A percentile compares a stretch with the other conserved stretches of the same genome.
These are phyloP conservation scores for Suillus brevipes DNA, from an alignment of 768 basidiomycete species.

Conservation along the genomic window DNA sequence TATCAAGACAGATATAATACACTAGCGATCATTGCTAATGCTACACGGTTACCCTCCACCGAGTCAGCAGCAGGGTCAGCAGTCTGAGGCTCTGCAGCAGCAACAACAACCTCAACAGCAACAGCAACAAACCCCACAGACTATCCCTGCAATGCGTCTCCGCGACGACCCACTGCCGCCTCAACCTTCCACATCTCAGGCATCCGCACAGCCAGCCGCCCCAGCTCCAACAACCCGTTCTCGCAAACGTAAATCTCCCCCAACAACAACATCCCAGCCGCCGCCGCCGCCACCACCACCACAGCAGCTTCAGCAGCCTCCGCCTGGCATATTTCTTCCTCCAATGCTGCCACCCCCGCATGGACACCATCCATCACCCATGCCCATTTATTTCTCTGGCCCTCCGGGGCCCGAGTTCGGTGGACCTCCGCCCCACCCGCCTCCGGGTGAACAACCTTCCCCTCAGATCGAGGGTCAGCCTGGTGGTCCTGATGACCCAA, in stretches of 20 bases:
- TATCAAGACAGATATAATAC: not conserved
- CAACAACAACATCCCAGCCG: slow-evolving; percentile 33
- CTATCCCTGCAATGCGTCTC: slow-evolving; percentile 51
- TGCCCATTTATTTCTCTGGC: slow-evolving; percentile 20
- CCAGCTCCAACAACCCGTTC: slow-evolving; percentile 28
- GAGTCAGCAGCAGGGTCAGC: slow-evolving; percentile 5
- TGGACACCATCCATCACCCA: slow-evolving; percentile 34
- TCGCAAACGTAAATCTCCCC: slow-evolving; percentile 73
- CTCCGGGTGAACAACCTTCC: slow-evolving; percentile 27
- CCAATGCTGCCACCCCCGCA: slow-evolving; percentile 21
- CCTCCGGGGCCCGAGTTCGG: slow-evolving; percentile 32
- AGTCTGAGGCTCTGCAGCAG: slow-evolving; percentile 28
- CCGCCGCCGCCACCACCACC: slow-evolving; percentile 15
- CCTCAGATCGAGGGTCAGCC: slow-evolving; percentile 27
- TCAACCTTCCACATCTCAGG: slow-evolving; percentile 19
- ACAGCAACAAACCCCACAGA: slow-evolving; percentile 18
- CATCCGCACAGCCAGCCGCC: slow-evolving; percentile 10
- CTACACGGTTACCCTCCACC: slow-evolving; percentile 1
- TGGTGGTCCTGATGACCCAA: slow-evolving; percentile 12
- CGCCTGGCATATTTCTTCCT: slow-evolving; percentile 5
- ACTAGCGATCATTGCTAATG: slow-evolving; percentile 7
- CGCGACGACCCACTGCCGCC: slow-evolving; percentile 50
- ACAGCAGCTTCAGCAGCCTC: slow-evolving; percentile 20
- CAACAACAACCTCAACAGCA: slow-evolving; percentile 22
- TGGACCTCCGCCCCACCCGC: slow-evolving; percentile 28